Percentiles rank a stretch among this genome's conserved stretches.
Conservation (phyloP, 208 protist genomes). For the Trypanosomatidae sp. region DNA sequence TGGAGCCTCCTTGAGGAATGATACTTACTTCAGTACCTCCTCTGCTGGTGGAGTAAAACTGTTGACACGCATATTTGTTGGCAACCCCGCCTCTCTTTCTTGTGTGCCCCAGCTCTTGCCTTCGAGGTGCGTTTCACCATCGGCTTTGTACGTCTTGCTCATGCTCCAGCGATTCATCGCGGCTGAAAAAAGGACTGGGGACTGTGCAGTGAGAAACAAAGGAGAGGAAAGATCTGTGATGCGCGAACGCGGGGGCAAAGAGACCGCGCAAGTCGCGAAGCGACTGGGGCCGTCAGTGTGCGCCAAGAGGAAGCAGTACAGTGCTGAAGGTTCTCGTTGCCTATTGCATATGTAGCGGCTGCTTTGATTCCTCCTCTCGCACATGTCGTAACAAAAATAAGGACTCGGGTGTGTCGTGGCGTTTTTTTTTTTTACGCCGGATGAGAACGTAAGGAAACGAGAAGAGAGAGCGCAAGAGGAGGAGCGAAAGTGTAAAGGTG, state of each 20-base stretch:
- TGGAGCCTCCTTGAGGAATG: neutral
- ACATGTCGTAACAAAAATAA: too few species aligned
- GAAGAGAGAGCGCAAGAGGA: neutral
- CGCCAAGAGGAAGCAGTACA: neutral
- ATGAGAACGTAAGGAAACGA: neutral
- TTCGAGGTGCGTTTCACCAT: neutral
- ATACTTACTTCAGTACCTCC: neutral
- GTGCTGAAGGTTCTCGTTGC: neutral
- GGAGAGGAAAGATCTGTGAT: neutral
- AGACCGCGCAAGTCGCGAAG: neutral
- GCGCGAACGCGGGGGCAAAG: neutral
- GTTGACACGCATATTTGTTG: neutral
- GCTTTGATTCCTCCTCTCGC: neutral
- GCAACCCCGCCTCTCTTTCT: neutral
- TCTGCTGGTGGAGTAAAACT: neutral
- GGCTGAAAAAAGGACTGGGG: neutral
- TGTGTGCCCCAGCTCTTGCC: neutral
- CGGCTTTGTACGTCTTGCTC: neutral
- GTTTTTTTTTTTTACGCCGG: neutral
- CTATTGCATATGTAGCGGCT: neutral
- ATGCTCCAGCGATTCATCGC: neutral
- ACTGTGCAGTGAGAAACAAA: neutral
- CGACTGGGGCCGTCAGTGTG: neutral
- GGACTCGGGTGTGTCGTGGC: neutral
- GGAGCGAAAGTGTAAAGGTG: neutral